Evolutionary conservation across 495 filamentous ascomycete genomes (phyloP).

Genomic region (Tuber aestivum): DNA sequence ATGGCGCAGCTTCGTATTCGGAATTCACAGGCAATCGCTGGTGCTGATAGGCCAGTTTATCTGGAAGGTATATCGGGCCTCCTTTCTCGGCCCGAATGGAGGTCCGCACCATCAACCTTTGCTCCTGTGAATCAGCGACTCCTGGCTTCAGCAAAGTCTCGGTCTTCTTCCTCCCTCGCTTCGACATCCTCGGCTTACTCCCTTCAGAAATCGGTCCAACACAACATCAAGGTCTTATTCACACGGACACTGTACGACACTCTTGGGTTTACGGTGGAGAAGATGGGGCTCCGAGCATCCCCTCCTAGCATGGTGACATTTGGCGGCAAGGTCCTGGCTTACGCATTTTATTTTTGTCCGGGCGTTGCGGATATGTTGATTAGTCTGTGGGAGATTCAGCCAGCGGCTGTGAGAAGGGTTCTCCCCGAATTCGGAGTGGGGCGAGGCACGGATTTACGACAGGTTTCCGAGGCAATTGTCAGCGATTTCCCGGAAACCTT

Average conservation of each 20-base stretch:
- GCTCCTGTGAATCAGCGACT: constrained; percentile 53
- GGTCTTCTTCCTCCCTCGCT: constrained; percentile 53
- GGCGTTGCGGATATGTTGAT: constrained; percentile 82
- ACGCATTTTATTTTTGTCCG: constrained; percentile 93
- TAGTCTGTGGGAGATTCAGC: constrained; percentile 68
- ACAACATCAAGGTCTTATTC: constrained; percentile 91
- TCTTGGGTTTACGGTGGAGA: constrained; percentile 82
- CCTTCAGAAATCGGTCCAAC: constrained; percentile 75
- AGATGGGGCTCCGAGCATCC: constrained; percentile 82
- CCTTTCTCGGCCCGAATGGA: constrained; percentile 93
- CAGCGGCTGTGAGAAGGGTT: constrained; percentile 62
- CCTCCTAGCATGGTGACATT: constrained; percentile 88
- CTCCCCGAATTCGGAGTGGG: constrained; percentile 58
- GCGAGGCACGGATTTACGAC: constrained; percentile 44
- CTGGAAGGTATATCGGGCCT: constrained; percentile 76
- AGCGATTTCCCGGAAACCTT: constrained; percentile 67
- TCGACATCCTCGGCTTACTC: constrained; percentile 71
- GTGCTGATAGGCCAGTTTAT: constrained; percentile 71
- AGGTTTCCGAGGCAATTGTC: constrained; percentile 56
- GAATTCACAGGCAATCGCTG: constrained; percentile 63
- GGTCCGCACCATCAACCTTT: constrained; percentile 61
- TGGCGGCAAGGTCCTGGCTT: constrained; percentile 88
- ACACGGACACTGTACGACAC: constrained; percentile 79
- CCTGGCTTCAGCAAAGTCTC: constrained; percentile 47
- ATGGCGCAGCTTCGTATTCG: constrained; percentile 69